A percentile compares a stretch with the other conserved stretches of the same genome.
Conservation (phyloP, 2,329 filamentous ascomycete species). For the Colletotrichum endophyticum region DNA sequence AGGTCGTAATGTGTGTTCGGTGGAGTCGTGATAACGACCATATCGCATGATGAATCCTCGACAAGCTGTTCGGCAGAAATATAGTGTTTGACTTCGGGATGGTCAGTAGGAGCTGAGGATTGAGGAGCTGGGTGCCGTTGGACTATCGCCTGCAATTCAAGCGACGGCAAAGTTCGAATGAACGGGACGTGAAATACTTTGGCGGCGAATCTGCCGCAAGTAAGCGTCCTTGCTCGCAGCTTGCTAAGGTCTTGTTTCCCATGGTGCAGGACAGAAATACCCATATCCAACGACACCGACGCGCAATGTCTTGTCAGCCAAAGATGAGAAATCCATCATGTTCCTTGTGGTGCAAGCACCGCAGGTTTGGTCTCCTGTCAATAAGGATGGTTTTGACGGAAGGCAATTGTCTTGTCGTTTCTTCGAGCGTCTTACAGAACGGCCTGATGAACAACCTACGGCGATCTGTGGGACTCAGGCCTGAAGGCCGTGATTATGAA, state of each 20-base stretch:
- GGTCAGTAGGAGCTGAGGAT: neutral
- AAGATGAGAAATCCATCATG: neutral
- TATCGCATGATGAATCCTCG: neutral
- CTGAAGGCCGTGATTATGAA: neutral
- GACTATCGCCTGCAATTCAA: neutral
- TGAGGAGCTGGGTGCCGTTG: neutral
- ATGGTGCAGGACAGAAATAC: neutral
- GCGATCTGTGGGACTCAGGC: neutral
- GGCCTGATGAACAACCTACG: neutral
- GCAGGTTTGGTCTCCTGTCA: neutral
- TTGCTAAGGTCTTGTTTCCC: no score
- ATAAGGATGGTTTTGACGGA: no score
- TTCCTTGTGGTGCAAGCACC: neutral
- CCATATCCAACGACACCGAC: neutral
- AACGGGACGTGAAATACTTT: neutral
- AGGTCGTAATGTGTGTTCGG: neutral
- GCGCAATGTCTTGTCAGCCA: neutral
- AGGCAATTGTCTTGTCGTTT: no score
- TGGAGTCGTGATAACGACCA: neutral
- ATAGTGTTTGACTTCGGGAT: neutral
- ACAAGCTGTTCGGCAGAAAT: neutral
- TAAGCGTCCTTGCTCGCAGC: neutral
- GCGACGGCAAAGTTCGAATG: neutral
- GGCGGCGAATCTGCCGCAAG: neutral
- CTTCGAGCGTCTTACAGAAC: neutral